Conservation (phyloP, 345 rosid genomes). For the Isatis tinctoria region DNA sequence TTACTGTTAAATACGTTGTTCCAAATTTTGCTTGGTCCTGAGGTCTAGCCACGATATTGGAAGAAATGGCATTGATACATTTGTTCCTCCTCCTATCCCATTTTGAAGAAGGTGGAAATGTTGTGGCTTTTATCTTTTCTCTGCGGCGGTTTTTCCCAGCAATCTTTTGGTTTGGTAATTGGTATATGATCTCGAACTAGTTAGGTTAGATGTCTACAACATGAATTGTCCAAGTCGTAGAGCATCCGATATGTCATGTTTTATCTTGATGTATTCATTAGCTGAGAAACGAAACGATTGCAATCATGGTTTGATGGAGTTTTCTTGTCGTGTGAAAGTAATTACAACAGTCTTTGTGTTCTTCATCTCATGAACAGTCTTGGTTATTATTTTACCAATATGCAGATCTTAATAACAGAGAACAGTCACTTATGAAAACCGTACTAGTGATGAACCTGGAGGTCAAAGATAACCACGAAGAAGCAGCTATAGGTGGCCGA, state of each 20-base stretch:
- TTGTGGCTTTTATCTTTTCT: neutral
- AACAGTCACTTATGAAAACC: constrained; percentile 60
- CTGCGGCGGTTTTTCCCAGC: neutral
- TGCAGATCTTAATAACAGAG: constrained; percentile 85
- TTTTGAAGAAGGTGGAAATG: neutral
- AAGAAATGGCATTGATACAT: neutral
- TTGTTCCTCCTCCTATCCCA: neutral
- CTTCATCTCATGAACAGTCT: neutral
- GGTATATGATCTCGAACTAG: neutral
- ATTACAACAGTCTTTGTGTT: neutral
- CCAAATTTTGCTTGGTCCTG: neutral
- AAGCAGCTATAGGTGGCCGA: constrained; percentile 88
- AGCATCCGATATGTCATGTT: neutral
- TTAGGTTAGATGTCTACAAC: neutral
- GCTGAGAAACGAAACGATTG: neutral
- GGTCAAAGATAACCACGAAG: constrained; percentile 97
- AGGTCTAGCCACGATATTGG: too few relatives aligned
- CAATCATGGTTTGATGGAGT: constrained; percentile 1
- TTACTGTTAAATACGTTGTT: neutral
- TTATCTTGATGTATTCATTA: neutral
- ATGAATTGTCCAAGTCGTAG: neutral
- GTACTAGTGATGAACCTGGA: constrained; percentile 89
- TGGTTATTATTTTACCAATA: neutral
- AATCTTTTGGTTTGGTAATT: neutral
- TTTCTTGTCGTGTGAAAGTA: neutral